Evolutionary conservation across 78 protist species (phyloP), one percentile per base, ranked within the genome.

Genomic region (Cavenderia fasciculata): DNA sequence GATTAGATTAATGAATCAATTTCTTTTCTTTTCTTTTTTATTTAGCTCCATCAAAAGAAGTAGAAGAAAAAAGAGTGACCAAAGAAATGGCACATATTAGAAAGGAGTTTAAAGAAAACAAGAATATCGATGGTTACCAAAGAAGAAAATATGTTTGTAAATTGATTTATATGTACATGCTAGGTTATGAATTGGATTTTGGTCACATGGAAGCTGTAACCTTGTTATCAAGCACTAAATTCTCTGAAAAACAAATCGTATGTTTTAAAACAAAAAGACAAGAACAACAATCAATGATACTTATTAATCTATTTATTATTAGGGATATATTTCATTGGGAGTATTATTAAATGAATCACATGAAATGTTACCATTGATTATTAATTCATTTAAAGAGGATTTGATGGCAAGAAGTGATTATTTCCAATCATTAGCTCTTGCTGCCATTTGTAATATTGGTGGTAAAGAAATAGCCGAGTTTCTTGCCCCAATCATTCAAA

Each of bases 131-230:
- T 59, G 85, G 97, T 18, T 99, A 99, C 72, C 90, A 95, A 25
- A 49, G 95, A 33, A 92, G 95, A 75, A 99, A 99, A 85, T 98
- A 99, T 74, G 97, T 97, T 27, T 92, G 97, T 85, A 99, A 99
- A 93, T 95, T 99, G 57, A 73, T 99, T 51, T 99, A 96, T 93
- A 98, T 97, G 74, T 97, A 74, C 86, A 95, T 99, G 87, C 85
- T 98, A 40, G 99, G 99, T 7, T 97, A 97, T 84, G 98, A 97
- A 21, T 65, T 98, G 25, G 99, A 98, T 73, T 98, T 99, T 74
- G 99, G 99, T 3, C 98, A 98, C 84, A 96, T 98, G 95, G 99
- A 99, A 54, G 98, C 98, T 27, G 94, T 98, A 21, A 59, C 95
- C n/a, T 97, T 99, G 29, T 19, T 99, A 21, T 51, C 98, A 0